These are phyloP conservation scores for Ramaria sp. DNA, from an alignment of 768 basidiomycete species.

Conservation along the genomic window DNA sequence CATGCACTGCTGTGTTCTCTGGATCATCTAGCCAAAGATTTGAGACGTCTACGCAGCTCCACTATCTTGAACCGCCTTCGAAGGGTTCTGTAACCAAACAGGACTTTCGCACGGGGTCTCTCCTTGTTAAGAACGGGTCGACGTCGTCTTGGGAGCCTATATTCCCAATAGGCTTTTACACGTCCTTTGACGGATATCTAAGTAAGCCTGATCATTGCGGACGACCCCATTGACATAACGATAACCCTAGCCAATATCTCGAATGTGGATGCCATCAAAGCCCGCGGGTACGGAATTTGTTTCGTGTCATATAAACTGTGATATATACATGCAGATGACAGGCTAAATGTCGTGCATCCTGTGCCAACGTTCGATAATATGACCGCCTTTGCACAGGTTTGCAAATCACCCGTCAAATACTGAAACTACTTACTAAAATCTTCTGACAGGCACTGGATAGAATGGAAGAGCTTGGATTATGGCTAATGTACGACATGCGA, in stretches of 20 bases:
- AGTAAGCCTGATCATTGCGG: conserved; percentile 28
- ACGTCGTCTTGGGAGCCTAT: conserved; percentile 23
- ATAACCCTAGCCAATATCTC: conserved; percentile 43
- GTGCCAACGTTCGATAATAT: conserved; percentile 55
- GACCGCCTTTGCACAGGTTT: conserved; percentile 42
- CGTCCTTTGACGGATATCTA: conserved; percentile 18
- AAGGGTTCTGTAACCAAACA: conserved; percentile 19
- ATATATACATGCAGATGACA: conserved; percentile 18
- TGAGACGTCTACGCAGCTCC: conserved; percentile 31
- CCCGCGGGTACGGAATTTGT: conserved; percentile 34
- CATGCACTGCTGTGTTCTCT: conserved; percentile 21
- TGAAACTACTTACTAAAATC: background rate
- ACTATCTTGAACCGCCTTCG: conserved; percentile 23
- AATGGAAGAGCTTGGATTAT: conserved; percentile 61
- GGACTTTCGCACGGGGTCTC: conserved; percentile 17
- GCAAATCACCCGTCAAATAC: background rate
- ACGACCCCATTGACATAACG: background rate
- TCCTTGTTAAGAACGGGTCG: conserved; percentile 13
- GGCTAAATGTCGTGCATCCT: conserved; percentile 49
- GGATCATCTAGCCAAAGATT: conserved; percentile 27
- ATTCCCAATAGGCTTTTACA: conserved; percentile 69
- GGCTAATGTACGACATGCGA: conserved; percentile 82
- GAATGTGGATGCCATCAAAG: conserved; percentile 43
- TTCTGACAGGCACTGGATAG: conserved; percentile 31
- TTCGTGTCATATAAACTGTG: background rate